These are phyloP conservation scores for Penicillium sp. DNA, from an alignment of 2,329 filamentous ascomycete species.

Conservation along the genomic window DNA sequence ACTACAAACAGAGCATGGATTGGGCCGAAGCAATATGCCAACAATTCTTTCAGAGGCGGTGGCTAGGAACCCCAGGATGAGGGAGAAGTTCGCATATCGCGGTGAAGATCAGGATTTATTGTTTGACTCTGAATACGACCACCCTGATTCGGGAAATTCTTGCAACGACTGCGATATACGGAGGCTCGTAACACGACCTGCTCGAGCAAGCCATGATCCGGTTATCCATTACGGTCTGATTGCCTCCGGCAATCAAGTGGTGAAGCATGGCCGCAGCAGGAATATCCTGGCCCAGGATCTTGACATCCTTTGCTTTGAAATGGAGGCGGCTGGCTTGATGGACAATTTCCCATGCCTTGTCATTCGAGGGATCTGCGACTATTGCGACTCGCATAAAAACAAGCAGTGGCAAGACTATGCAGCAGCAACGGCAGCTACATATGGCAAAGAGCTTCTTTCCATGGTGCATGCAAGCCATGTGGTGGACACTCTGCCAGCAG, in stretches of 20 bases:
- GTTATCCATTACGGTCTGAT: conserved; percentile 8
- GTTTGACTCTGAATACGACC: not conserved
- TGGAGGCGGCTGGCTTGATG: not conserved
- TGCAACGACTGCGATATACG: not conserved
- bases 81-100: conserved; percentile 3
- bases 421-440: not conserved
- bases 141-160: not conserved
- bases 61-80: not conserved
- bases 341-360: conserved; percentile 6
- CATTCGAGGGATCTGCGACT: conserved; percentile 9
- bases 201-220: not conserved
- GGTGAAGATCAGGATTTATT: not conserved
- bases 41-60: not conserved
- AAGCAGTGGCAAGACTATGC: conserved; percentile 11
- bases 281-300: not conserved
- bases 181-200: not conserved
- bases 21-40: not conserved
- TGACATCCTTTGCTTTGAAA: conserved; percentile 1
- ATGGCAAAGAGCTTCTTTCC: not conserved
- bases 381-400: conserved; percentile 8
- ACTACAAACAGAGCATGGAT: not conserved
- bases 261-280: not conserved
- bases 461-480: not conserved
- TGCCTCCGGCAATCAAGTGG: conserved; percentile 6
- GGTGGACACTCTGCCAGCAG: not conserved